Base-by-base conservation (phyloP, 208 protist species). In the Borovskyia barvae region DNA sequence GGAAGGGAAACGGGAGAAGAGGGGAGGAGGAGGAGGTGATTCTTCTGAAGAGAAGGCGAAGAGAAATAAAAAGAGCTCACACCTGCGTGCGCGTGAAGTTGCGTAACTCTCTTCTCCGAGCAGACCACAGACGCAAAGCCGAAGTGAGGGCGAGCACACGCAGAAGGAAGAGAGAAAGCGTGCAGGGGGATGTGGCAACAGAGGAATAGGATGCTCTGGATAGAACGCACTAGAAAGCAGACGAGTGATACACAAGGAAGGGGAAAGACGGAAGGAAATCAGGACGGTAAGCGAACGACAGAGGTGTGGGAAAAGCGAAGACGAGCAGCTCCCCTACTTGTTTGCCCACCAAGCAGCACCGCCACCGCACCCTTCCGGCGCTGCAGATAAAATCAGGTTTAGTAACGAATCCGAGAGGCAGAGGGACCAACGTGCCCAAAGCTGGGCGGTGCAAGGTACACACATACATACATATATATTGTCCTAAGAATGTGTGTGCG, bases 161-260 rank as follows among this genome's bases (percentile, higher is more conserved):
- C 42, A 54, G 29, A 54, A 22, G 45, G 47, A 25, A 12, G 22
- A 20, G 25, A 58, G 37, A 43, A 37, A 3, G 35, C 20, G 32
- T n/a, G 39, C 22, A 6, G 40, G 60, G 29, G 50, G 35, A 25
- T 40, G 42, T 35, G 25, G 24, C 25, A 56, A 46, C 46, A 60
- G 42, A 15, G 12, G 24, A 28, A 39, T 22, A 40, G 20, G 14
- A 41, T n/a, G 49, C 19, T 9, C 26, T 30, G 48, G 5, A 32
- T 14, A 45, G 37, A 29, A 41, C 5, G 28, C 32, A 20, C 25
- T 24, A 37, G 30, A 33, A 30, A 33, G 47, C 20, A 25, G 24
- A 43, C 5, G 22, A 37, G 24, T 37, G 14, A 63, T 0, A 43
- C 41, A 26, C 25, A 33, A 49, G 33, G 42, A 49, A 54, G 15